Evolutionary conservation across 495 filamentous ascomycete species (phyloP).

Genomic region (Schizothecium vesticola): DNA sequence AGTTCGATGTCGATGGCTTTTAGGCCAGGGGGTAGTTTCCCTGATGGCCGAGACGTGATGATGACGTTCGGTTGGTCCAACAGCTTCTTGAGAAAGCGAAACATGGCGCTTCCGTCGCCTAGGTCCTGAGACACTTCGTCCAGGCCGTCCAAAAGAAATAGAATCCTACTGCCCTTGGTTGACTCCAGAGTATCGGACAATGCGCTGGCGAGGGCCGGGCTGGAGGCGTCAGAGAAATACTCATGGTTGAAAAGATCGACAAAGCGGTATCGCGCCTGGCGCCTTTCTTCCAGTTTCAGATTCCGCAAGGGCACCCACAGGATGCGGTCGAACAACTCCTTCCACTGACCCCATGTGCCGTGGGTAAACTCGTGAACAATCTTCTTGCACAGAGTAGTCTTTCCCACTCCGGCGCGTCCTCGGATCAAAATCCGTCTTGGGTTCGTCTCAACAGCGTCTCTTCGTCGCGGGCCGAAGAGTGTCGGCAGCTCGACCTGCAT

Average conservation of each 20-base stretch:
- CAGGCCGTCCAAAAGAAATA: constrained; percentile 39
- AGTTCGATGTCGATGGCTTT: constrained; percentile 23
- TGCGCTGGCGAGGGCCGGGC: no score
- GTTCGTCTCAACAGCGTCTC: constrained; percentile 9
- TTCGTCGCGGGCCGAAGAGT: constrained; percentile 28
- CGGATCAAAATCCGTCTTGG: constrained; percentile 37
- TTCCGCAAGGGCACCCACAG: constrained; percentile 37
- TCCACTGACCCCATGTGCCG: constrained; percentile 24
- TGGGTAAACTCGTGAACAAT: constrained; percentile 32
- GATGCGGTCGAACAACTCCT: constrained; percentile 30
- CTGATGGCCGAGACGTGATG: constrained; percentile 35
- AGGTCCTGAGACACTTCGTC: constrained; percentile 33
- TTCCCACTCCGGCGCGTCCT: constrained; percentile 39
- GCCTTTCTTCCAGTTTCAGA: constrained; percentile 20
- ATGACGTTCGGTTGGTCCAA: constrained; percentile 34
- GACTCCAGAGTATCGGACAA: no score
- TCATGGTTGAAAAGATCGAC: constrained; percentile 23
- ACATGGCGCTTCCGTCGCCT: constrained; percentile 13
- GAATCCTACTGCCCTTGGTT: constrained; percentile 19
- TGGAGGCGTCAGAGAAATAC: no score
- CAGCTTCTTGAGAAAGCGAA: constrained; percentile 26
- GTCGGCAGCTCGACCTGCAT: constrained; percentile 20
- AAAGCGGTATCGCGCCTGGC: constrained; percentile 12
- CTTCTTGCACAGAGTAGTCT: constrained; percentile 46
- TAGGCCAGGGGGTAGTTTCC: constrained; percentile 8